Evolutionary conservation across 2,329 filamentous ascomycete genomes (phyloP).

Genomic region (Cadophora sp.): DNA sequence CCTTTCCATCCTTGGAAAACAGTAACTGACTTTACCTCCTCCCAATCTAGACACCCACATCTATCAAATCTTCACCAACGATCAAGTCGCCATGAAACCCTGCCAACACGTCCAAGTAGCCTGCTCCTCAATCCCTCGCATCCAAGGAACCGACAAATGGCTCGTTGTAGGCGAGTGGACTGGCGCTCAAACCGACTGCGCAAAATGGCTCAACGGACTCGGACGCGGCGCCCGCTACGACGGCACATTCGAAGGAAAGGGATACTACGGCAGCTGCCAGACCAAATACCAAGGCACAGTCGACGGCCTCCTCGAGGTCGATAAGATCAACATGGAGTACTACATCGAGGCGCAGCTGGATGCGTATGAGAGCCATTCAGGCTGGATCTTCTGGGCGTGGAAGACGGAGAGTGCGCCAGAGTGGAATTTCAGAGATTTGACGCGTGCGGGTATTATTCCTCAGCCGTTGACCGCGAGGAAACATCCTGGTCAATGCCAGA

Average conservation of each 20-base stretch:
- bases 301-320: conserved; percentile 45
- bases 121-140: conserved; percentile 47
- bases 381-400: conserved; percentile 54
- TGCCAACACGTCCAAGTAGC: conserved; percentile 50
- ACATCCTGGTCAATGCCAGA: conserved; percentile 40
- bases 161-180: conserved; percentile 53
- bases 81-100: conserved; percentile 48
- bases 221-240: conserved; percentile 64
- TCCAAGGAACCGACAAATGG: conserved; percentile 45
- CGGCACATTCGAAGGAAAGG: conserved; percentile 46
- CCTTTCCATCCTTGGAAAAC: not conserved
- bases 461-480: conserved; percentile 46
- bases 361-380: conserved; percentile 49
- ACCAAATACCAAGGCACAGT: conserved; percentile 56
- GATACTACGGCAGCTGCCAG: conserved; percentile 48
- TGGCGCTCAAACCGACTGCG: conserved; percentile 52
- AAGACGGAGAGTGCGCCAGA: conserved; percentile 50
- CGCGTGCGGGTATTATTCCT: conserved; percentile 49
- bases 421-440: conserved; percentile 51
- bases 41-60: conserved; percentile 48
- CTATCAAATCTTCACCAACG: conserved; percentile 51
- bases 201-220: conserved; percentile 59
- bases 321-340: conserved; percentile 47
- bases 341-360: conserved; percentile 54
- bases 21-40: not conserved